Base-by-base conservation (phyloP, 1,284 basidiomycete species). In the Neonothopanus nambi region DNA sequence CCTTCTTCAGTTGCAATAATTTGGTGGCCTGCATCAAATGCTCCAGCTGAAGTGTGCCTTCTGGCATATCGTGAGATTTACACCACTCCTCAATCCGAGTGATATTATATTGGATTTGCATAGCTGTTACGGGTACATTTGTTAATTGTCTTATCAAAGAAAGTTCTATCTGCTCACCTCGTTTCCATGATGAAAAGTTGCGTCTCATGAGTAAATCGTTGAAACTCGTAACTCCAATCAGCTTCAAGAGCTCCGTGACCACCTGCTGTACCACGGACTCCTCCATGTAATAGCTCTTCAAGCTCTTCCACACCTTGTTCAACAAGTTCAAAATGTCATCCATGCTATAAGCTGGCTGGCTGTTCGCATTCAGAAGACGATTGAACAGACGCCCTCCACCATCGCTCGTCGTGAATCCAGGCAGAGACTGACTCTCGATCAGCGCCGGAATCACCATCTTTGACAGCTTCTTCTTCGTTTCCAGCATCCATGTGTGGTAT, bases 1-100 rank as follows among this genome's bases (percentile, higher is more conserved):
- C 96, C 82, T 99, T 99, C 79, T 99, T 99, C 64, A 99, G 79
- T 69, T 99, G 97, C 21, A 99, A 76, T 54, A 99, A 76, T 74
- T 99, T 99, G 64, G 97, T 98, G 39, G 97, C 96, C 74, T 99
- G 97, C 93, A 98, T 97, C 71, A 99, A 83, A 70, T 99, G 96
- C 74, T 99, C 97, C 48, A 99, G 80, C 70, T 99, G 97, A 35
- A 99, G 79, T 12, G 94, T 94, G 18, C 97, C 97, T 68, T 99
- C 97, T 1, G 97, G 97, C 94, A 99, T 98, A 69, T 98, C 95
- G 65, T 95, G 93, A 17, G 93, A 93, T 74, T 95, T 96, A 78
- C 93, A 95, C 93, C 94, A 92, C 72, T 96, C 93, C 69, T 99
- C 97, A 65, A 99, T 94, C 39, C 97, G 87, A 40, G 95, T 98